These are phyloP conservation scores for Aureobasidium sp. DNA, from an alignment of 2,329 filamentous ascomycete genomes.

Conservation along the genomic window DNA sequence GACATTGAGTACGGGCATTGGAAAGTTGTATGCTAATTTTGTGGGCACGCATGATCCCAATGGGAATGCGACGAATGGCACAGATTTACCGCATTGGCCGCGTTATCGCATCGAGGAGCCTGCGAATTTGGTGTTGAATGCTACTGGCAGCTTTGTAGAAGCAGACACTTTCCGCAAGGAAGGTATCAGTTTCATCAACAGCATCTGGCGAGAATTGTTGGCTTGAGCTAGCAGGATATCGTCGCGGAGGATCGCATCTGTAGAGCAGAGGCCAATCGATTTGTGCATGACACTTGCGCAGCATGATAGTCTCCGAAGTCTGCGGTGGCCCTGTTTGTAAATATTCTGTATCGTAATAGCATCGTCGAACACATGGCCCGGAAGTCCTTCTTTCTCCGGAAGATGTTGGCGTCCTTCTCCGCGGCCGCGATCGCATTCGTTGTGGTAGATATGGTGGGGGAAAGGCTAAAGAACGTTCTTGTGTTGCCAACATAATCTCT, in stretches of 20 bases:
- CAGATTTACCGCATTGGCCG: constrained; percentile 37
- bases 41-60: constrained; percentile 41
- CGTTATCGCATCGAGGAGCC: constrained; percentile 34
- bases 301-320: too few relatives aligned
- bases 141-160: constrained; percentile 39
- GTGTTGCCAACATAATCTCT: background rate
- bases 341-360: too few relatives aligned
- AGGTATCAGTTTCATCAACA: constrained; percentile 41
- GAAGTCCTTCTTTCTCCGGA: constrained; percentile 1
- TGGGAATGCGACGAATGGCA: constrained; percentile 19
- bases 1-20: constrained; percentile 32
- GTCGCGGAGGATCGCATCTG: too few relatives aligned
- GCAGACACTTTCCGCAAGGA: constrained; percentile 43
- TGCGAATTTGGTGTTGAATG: constrained; percentile 43
- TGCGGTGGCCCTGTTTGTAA: too few relatives aligned
- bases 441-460: background rate
- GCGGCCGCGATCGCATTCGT: constrained; percentile 1
- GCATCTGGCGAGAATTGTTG: constrained; percentile 23
- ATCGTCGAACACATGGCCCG: too few relatives aligned
- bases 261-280: too few relatives aligned
- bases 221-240: background rate
- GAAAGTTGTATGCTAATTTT: constrained; percentile 40
- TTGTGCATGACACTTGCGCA: too few relatives aligned
- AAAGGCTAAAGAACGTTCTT: background rate
- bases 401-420: constrained; percentile 1